Evolutionary conservation across 2,329 filamentous ascomycete genomes (phyloP).

Genomic region (Fusarium keratoplasticum): DNA sequence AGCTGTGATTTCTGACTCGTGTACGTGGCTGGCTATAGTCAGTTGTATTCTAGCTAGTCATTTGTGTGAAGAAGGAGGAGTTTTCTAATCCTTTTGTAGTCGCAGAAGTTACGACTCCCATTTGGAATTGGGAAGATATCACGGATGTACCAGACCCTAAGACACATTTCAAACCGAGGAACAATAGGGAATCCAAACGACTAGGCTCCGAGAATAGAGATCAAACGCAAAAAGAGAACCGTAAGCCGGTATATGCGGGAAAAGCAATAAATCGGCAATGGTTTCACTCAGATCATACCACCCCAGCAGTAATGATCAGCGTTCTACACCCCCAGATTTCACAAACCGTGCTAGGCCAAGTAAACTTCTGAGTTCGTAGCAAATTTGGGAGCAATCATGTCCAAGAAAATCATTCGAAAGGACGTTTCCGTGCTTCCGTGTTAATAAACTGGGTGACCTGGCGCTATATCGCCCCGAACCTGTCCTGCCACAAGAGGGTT

Average conservation of each 20-base stretch:
- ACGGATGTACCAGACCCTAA: no score
- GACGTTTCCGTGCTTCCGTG: background rate
- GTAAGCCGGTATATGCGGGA: accelerated
- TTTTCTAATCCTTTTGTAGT: background rate
- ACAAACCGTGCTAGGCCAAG: background rate
- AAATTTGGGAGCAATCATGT: background rate
- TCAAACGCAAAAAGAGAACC: background rate
- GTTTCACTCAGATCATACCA: background rate
- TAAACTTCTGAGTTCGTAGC: background rate
- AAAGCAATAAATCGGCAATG: background rate
- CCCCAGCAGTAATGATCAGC: background rate
- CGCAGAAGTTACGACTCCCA: background rate
- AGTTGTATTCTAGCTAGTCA: background rate
- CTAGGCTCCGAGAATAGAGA: no score
- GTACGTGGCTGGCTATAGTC: background rate
- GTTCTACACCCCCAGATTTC: background rate
- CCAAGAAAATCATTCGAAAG: background rate
- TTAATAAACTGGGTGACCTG: background rate
- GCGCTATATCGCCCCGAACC: no score
- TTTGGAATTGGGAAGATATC: accelerated
- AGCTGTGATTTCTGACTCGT: background rate
- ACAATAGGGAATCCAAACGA: background rate
- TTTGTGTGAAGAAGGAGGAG: accelerated
- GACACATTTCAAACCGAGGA: accelerated
- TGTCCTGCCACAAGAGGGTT: background rate